Base-by-base conservation (phyloP, 2,329 filamentous ascomycete species). In the Ascochyta viciae-villosae region DNA sequence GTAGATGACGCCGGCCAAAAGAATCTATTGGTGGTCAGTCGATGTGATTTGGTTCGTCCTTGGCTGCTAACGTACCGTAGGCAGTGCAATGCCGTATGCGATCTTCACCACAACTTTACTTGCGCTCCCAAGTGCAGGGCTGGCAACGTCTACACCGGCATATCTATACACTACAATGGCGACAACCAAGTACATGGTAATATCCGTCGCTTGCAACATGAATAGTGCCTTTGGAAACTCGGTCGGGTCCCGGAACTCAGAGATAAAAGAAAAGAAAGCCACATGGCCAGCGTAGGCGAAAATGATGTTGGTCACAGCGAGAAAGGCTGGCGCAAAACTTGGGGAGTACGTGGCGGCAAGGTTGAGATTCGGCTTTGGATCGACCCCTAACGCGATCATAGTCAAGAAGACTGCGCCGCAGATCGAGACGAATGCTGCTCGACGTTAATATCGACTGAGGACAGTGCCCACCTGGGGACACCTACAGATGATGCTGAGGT, bases 1-100 rank as follows among this genome's bases (percentile, higher is more conserved):
- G 67, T 89, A 87, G 60, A 91, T 89, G 6, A 90, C 87, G 54
- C 87, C 88, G 0, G 87, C 86, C 44, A 91, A 85, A 43, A 90
- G 78, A 57, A 90, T 90, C 22, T 64, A 9, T 4, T 7, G 29
- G 10, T 15, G 16, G 13, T 55, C 46, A 55, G 46, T 35, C n/a
- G 10, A n/a, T 24, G 3, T 37, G 6, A 16, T 27, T 24, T 13
- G 27, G 4, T n/a, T 31, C 12, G 7, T 16, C 1, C 9, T 23
- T 24, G 13, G 19, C 19, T 22, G 27, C 15, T 35, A 35, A 58
- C 57, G 39, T 39, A 65, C 61, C 27, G 89, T 89, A 33, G 87
- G 87, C 9, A 87, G 79, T 1, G 88, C 88, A 53, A 90, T 78
- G 15, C 86, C 87, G 75, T 86, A 90, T n/a, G 88, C 87, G 9